These are phyloP conservation scores for Dothideomycetes sp. DNA, from an alignment of 2,329 filamentous ascomycete species.

Conservation along the genomic window DNA sequence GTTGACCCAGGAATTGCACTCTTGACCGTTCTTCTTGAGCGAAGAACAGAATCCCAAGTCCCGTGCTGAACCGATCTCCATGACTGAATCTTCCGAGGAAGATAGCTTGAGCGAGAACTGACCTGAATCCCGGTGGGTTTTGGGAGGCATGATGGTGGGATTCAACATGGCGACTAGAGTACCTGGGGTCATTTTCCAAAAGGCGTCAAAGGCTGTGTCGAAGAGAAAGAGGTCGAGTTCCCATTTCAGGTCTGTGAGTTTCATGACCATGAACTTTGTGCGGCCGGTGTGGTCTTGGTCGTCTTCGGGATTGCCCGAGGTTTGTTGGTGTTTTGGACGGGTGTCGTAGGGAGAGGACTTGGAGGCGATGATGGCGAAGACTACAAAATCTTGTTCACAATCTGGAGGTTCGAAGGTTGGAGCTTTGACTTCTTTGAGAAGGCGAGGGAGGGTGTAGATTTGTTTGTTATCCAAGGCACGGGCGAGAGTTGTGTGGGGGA, in stretches of 20 bases:
- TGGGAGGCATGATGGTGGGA: conserved; percentile 81
- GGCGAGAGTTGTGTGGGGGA: conserved; percentile 71
- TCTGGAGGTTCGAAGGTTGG: conserved; percentile 75
- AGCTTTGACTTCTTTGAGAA: conserved; percentile 71
- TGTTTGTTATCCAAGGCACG: conserved; percentile 72
- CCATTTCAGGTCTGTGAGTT: conserved; percentile 78
- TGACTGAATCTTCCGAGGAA: conserved; percentile 76
- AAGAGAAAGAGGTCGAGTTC: conserved; percentile 90
- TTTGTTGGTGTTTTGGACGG: conserved; percentile 38
- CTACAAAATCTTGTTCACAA: conserved; percentile 77
- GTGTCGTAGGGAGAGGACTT: conserved; percentile 72
- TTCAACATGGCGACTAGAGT: conserved; percentile 89
- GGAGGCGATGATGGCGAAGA: conserved; percentile 77
- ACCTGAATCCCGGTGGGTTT: conserved; percentile 62
- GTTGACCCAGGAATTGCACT: conserved; percentile 80
- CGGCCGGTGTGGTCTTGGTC: conserved; percentile 42
- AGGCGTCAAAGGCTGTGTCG: conserved; percentile 78
- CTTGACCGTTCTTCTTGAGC: conserved; percentile 71
- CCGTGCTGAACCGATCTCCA: conserved; percentile 76
- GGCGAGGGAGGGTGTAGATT: conserved; percentile 66
- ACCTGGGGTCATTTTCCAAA: conserved; percentile 89
- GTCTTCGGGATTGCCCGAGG: conserved; percentile 33
- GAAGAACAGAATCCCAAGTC: conserved; percentile 86
- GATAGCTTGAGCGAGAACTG: conserved; percentile 78
- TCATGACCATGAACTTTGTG: conserved; percentile 83